Base-by-base conservation (phyloP, 1,284 basidiomycete genomes). In the Ceratobasidium sp. region DNA sequence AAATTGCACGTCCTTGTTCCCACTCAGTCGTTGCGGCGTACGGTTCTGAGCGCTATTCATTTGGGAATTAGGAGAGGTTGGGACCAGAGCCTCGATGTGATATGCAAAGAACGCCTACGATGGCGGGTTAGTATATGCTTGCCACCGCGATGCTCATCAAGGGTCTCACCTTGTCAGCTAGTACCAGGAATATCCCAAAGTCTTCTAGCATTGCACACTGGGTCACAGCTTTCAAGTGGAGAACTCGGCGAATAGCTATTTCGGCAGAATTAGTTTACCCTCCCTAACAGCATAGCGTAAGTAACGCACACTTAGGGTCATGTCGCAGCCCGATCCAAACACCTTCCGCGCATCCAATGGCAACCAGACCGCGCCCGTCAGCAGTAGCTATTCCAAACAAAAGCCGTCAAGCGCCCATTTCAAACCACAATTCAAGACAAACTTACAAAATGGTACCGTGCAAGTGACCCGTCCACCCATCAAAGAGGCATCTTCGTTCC, bases 271-370 rank as follows among this genome's bases (percentile, higher is more conserved):
- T 16, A 35, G 28, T 23, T 50, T 18, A 3, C 32, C 28, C 1
- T 38, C 32, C 58, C 9, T 6, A 21, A 55, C 23, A 38, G 30
- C n/a, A n/a, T n/a, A n/a, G n/a, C n/a, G 18, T 14, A 46, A 61
- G 8, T 11, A 16, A 78, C 91, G 79, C 79, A 92, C 91, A 96
- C 79, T 86, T 83, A 0, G 95, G 90, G 79, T 97, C 92, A 77
- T 94, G 91, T 38, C 94, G 87, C 81, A 98, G 91, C 0, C 96
- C 97, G 76, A 98, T 97, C 94, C 95, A 98, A 1, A 98, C 94
- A 44, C 97, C 97, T 78, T 98, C 95, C 0, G 93, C 91, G 80
- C 96, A 98, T 23, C 96, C 96, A 76, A 98, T 91, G 0, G 96
- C 95, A 21, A 98, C 91, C 18, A 98, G 85, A 1, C 88, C 87